Evolutionary conservation across 345 rosid genomes (phyloP).

Genomic region (Aquilaria yunnanensis): DNA sequence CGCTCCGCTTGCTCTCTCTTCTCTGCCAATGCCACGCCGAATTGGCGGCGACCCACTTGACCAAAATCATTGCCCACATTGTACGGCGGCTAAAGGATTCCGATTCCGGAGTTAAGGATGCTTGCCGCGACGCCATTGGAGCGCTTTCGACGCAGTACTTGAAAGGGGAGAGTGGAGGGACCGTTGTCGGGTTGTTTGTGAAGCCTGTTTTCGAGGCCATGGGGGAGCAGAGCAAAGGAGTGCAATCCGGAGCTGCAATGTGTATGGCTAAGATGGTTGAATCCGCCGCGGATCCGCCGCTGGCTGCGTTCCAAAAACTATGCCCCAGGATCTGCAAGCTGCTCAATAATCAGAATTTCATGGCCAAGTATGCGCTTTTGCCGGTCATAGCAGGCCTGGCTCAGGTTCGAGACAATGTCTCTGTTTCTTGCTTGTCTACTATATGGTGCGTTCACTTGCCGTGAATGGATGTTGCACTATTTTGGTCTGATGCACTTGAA

Average conservation of each 20-base stretch:
- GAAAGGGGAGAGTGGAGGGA: constrained; percentile 38
- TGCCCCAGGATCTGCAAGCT: constrained; percentile 91
- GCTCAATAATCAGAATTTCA: constrained; percentile 69
- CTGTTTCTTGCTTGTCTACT: constrained; percentile 6
- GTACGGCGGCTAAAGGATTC: constrained; percentile 76
- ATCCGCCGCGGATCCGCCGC: constrained; percentile 52
- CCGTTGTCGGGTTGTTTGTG: constrained; percentile 66
- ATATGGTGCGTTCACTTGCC: too few relatives aligned
- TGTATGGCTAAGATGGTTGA: constrained; percentile 96
- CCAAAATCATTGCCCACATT: constrained; percentile 62
- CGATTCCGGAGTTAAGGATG: constrained; percentile 92
- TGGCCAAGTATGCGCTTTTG: constrained; percentile 77
- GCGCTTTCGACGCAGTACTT: constrained; percentile 59
- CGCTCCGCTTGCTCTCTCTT: constrained; percentile 59
- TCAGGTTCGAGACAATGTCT: constrained; percentile 49
- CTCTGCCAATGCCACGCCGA: constrained; percentile 58
- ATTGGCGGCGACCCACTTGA: constrained; percentile 58
- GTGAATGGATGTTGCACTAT: not conserved
- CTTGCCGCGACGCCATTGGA: constrained; percentile 86
- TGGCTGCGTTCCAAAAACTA: constrained; percentile 68
- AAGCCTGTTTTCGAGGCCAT: constrained; percentile 92
- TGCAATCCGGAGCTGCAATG: constrained; percentile 81
- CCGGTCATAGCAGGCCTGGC: constrained; percentile 74
- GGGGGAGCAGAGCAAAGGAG: constrained; percentile 94
- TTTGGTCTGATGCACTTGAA: too few relatives aligned